Percentiles rank a stretch among this genome's conserved stretches.
phyloP scores from a whole-genome alignment of 345 rosid genomes.

The Lepidium sativum region DNA sequence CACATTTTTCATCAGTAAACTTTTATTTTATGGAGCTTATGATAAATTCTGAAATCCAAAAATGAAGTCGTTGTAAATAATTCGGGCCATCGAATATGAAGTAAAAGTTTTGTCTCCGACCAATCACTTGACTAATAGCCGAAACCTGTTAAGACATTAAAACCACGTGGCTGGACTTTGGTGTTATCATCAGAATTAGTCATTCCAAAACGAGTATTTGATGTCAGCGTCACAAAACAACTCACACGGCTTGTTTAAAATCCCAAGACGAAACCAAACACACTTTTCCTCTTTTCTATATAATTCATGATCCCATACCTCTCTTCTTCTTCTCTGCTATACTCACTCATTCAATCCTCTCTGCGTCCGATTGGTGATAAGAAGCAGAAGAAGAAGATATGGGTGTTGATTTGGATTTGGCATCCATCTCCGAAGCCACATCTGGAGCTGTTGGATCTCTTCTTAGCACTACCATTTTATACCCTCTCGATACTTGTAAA shows the following conservation, averaged over 20 bases:
- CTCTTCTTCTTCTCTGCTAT: neutral
- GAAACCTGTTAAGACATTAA: neutral
- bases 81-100: too few species aligned
- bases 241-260: constrained; percentile 11
- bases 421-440: constrained; percentile 83
- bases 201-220: neutral
- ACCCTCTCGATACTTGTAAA: constrained; percentile 97
- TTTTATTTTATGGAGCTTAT: too few species aligned
- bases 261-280: constrained; percentile 20
- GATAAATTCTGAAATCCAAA: too few species aligned
- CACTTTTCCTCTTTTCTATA: neutral
- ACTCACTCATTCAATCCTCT: neutral
- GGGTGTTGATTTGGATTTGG: constrained; percentile 72
- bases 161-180: constrained; percentile 8
- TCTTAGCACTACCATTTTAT: constrained; percentile 81
- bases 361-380: neutral
- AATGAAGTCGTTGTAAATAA: too few species aligned
- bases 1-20: too few species aligned
- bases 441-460: constrained; percentile 95
- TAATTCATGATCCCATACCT: constrained; percentile 4
- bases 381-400: constrained; percentile 26
- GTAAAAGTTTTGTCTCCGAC: too few species aligned
- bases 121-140: too few species aligned
- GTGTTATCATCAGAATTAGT: neutral
- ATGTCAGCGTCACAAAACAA: neutral